Evolutionary conservation across 2,329 filamentous ascomycete genomes (phyloP).

Genomic region (Talaromyces atroroseus): DNA sequence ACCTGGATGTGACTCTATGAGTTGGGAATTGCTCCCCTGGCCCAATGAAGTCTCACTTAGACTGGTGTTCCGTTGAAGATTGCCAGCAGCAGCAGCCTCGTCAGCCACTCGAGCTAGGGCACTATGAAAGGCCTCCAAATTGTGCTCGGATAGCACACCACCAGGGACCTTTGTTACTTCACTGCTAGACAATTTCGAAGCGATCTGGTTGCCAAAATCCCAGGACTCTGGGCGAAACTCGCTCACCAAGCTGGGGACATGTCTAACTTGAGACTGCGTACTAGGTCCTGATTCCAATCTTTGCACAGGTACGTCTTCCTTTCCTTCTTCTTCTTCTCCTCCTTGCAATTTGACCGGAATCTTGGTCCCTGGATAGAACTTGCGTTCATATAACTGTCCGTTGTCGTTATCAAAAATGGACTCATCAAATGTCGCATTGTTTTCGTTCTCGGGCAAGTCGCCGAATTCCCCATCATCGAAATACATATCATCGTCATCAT

Average conservation of each 20-base stretch:
- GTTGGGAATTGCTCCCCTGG: constrained; percentile 31
- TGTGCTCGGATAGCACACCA: constrained; percentile 48
- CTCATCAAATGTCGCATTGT: constrained; percentile 40
- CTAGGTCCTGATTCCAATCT: constrained; percentile 3
- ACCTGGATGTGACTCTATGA: constrained; percentile 38
- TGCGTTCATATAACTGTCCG: constrained; percentile 39
- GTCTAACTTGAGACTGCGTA: constrained; percentile 22
- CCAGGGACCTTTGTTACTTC: constrained; percentile 32
- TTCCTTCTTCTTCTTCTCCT: background rate
- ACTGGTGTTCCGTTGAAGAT: constrained; percentile 61
- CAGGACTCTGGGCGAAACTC: constrained; percentile 21
- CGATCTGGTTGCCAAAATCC: constrained; percentile 16
- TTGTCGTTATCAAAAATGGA: constrained; percentile 45
- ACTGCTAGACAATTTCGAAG: constrained; percentile 22
- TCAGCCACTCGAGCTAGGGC: constrained; percentile 77
- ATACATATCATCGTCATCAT: constrained; percentile 40
- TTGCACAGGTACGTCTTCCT: background rate
- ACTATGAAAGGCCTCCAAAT: constrained; percentile 70
- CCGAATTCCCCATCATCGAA: constrained; percentile 45
- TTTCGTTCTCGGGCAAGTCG: constrained; percentile 30
- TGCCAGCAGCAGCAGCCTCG: constrained; percentile 67
- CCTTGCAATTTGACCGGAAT: constrained; percentile 11
- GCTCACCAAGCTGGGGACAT: constrained; percentile 33
- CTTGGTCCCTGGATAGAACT: constrained; percentile 19
- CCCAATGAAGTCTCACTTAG: constrained; percentile 37